Evolutionary conservation across 768 basidiomycete genomes (phyloP).

Genomic region (Boletus vinaceobasis): DNA sequence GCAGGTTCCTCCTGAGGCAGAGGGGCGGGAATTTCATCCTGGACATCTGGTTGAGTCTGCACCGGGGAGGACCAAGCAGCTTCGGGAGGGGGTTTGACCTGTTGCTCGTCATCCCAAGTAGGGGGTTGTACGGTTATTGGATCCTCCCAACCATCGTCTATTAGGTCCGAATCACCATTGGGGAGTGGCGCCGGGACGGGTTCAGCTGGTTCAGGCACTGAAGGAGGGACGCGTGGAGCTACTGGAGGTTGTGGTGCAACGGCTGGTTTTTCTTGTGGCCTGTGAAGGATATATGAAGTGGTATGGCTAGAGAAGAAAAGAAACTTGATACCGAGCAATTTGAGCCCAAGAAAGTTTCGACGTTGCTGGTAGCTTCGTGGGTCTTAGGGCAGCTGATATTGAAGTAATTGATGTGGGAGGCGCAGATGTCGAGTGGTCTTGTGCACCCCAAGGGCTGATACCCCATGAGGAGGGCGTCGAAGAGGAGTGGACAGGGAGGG

Average conservation of each 20-base stretch:
- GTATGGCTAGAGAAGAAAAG: neutral
- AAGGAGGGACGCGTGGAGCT: constrained; percentile 13
- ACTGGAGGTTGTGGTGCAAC: constrained; percentile 37
- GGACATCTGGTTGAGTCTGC: constrained; percentile 22
- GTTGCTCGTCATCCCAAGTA: constrained; percentile 70
- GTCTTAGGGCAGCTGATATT: constrained; percentile 23
- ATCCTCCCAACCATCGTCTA: constrained; percentile 60
- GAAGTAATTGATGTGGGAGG: constrained; percentile 15
- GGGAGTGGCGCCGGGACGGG: constrained; percentile 28
- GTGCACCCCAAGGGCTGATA: constrained; percentile 28
- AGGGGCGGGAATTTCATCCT: constrained; percentile 15
- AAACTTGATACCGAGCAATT: constrained; percentile 52
- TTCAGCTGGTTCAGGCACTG: constrained; percentile 24
- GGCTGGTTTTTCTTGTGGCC: constrained; percentile 63
- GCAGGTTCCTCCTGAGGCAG: constrained; percentile 35
- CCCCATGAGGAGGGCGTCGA: constrained; percentile 36
- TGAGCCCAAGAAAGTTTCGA: constrained; percentile 86
- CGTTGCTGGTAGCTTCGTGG: constrained; percentile 59
- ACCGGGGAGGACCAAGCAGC: constrained; percentile 34
- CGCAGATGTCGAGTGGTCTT: constrained; percentile 38
- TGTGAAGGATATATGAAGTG: constrained; percentile 25
- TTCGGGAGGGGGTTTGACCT: constrained; percentile 32
- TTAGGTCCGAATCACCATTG: constrained; percentile 34
- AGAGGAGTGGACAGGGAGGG: constrained; percentile 13
- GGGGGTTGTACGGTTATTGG: constrained; percentile 67